Conservation (phyloP, 2,329 filamentous ascomycete genomes). For the Thermothelomyces thermophilus region DNA sequence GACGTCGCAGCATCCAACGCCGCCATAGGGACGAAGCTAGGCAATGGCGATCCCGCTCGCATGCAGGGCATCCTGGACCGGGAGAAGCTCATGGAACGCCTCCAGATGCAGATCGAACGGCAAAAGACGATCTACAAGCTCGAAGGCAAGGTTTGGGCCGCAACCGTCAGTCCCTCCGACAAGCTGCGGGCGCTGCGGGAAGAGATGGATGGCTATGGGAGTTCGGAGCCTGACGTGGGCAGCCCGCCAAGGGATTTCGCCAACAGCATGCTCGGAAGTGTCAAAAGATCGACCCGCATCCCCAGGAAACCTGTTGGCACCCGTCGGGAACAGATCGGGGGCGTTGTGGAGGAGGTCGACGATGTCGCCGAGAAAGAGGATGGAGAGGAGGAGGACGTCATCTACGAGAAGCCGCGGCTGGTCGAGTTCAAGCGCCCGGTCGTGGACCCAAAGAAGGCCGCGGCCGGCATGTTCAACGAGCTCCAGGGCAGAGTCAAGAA, state of each 20-base stretch:
- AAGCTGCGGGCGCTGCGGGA: conserved; percentile 85
- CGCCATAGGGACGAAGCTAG: conserved; percentile 48
- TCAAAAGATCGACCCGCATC: conserved; percentile 55
- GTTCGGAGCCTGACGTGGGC: conserved; percentile 42
- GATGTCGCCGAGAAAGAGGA: conserved; percentile 49
- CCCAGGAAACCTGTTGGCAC: conserved; percentile 47
- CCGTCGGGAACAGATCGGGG: conserved; percentile 30
- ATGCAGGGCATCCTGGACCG: conserved; percentile 93
- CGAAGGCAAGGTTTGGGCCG: conserved; percentile 85
- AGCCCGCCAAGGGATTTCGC: conserved; percentile 58
- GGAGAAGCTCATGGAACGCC: conserved; percentile 82
- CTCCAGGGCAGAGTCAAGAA: conserved; percentile 69
- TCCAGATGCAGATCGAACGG: conserved; percentile 91
- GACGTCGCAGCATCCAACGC: conserved; percentile 89
- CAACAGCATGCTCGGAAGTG: conserved; percentile 67
- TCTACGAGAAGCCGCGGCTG: conserved; percentile 73
- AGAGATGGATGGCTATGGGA: conserved; percentile 69
- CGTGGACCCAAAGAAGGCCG: conserved; percentile 58
- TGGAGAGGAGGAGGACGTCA: conserved; percentile 50
- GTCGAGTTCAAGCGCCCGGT: conserved; percentile 70
- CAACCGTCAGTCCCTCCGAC: conserved; percentile 78
- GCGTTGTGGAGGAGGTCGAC: conserved; percentile 42
- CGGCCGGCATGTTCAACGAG: conserved; percentile 59
- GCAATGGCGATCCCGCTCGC: conserved; percentile 61
- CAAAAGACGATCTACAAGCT: conserved; percentile 98